Conservation (phyloP, 2,329 filamentous ascomycete genomes). For the Phialemonium atrogriseum region DNA sequence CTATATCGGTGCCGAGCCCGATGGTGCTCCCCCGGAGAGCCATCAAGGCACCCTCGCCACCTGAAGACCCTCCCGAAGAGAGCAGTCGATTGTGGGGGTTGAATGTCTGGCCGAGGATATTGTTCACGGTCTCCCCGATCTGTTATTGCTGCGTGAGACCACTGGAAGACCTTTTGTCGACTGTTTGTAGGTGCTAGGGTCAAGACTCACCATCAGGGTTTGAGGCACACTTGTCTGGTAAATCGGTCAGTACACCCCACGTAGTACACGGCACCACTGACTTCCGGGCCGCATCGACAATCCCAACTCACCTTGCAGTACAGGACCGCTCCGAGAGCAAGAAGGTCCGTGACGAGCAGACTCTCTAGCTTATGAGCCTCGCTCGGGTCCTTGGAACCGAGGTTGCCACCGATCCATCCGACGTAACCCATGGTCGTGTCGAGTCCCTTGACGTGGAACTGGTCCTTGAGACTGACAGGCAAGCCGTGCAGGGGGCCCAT, state of each 20-base stretch:
- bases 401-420: conserved; percentile 18
- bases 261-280: no score
- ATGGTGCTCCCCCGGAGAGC: conserved; percentile 4
- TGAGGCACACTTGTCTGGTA: no score
- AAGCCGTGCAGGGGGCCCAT: conserved; percentile 55
- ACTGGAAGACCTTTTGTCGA: no score
- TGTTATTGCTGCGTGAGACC: no score
- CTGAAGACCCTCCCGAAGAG: conserved; percentile 5
- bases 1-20: conserved; percentile 4
- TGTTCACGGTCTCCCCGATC: conserved; percentile 6
- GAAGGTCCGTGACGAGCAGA: conserved; percentile 19
- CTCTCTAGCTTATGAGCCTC: conserved; percentile 13
- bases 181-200: no score
- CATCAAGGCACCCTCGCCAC: conserved; percentile 6
- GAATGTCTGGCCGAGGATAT: conserved; percentile 4
- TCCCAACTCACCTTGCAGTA: conserved; percentile 12
- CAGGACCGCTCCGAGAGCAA: conserved; percentile 19
- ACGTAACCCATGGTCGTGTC: conserved; percentile 35
- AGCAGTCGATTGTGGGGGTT: conserved; percentile 3
- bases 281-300: no score
- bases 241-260: no score
- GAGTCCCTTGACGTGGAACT: conserved; percentile 33
- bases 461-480: conserved; percentile 43
- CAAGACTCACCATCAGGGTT: no score
- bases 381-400: conserved; percentile 10